A percentile compares a stretch with the other conserved stretches of the same genome.
phyloP scores from a whole-genome alignment of 805 yeast species.

The Zygosaccharomyces bailii region DNA sequence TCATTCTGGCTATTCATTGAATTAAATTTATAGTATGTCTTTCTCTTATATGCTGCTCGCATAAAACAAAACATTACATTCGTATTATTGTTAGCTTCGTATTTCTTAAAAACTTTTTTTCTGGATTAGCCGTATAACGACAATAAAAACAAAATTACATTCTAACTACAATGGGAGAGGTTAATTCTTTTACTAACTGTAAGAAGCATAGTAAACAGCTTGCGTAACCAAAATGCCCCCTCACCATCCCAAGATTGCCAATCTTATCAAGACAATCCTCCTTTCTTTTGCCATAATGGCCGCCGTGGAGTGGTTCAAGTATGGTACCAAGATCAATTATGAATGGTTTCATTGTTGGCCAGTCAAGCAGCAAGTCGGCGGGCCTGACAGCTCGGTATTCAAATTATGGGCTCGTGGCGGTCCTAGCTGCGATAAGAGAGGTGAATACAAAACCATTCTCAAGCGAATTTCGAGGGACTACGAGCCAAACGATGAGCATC shows the following conservation, averaged over 20 bases:
- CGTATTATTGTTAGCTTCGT: not conserved
- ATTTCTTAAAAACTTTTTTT: not conserved
- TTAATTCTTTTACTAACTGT: no score
- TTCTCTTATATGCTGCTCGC: not conserved
- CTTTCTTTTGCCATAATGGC: conserved; percentile 36
- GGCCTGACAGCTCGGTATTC: conserved; percentile 29
- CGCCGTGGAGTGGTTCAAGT: conserved; percentile 44
- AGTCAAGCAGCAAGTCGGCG: conserved; percentile 21
- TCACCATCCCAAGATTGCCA: conserved; percentile 7
- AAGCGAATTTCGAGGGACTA: conserved; percentile 40
- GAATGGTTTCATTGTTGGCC: conserved; percentile 48
- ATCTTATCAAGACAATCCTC: conserved; percentile 31
- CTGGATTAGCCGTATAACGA: no score
- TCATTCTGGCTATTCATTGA: conserved; percentile 51
- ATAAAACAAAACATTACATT: not conserved
- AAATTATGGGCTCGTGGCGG: conserved; percentile 41
- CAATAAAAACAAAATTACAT: no score
- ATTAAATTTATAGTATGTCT: not conserved
- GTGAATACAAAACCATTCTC: conserved; percentile 40
- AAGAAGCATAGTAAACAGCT: no score
- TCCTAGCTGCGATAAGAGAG: conserved; percentile 44
- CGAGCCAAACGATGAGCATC: conserved; percentile 38
- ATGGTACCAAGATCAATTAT: conserved; percentile 39
- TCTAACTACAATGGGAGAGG: no score
- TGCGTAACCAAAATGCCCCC: no score